Evolutionary conservation across 768 basidiomycete species (phyloP).

Genomic region (Tylopilus sp.): DNA sequence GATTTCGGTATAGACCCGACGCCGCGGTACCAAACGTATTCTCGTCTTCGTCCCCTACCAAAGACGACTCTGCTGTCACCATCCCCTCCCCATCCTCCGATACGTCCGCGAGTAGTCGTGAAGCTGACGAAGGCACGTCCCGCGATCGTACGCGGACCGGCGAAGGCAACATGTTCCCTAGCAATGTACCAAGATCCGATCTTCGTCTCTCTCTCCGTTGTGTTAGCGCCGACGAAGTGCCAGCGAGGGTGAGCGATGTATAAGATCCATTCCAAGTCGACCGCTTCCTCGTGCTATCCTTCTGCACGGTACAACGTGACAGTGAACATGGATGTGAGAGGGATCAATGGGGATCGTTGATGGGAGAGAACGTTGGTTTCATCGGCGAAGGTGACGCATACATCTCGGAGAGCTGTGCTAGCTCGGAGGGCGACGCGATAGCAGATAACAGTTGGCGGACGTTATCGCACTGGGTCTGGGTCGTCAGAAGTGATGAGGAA

Average conservation of each 20-base stretch:
- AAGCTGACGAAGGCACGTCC: constrained; percentile 42
- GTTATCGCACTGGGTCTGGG: constrained; percentile 78
- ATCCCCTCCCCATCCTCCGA: constrained; percentile 39
- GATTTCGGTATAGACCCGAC: constrained; percentile 55
- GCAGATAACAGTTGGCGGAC: constrained; percentile 77
- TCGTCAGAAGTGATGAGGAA: constrained; percentile 69
- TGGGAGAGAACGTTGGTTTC: constrained; percentile 23
- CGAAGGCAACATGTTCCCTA: constrained; percentile 31
- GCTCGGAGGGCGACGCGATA: constrained; percentile 64
- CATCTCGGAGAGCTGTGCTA: constrained; percentile 84
- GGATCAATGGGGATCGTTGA: constrained; percentile 36
- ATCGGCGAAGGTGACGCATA: constrained; percentile 76
- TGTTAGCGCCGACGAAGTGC: constrained; percentile 41
- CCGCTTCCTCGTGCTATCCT: constrained; percentile 45
- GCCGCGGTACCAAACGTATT: constrained; percentile 60
- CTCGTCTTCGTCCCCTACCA: constrained; percentile 22
- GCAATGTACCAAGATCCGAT: constrained; percentile 50
- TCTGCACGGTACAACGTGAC: constrained; percentile 13
- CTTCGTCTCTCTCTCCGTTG: constrained; percentile 51
- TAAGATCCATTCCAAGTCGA: constrained; percentile 78
- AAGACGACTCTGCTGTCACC: constrained; percentile 19
- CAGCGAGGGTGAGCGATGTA: constrained; percentile 44
- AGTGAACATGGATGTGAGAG: constrained; percentile 41
- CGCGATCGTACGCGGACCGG: constrained; percentile 28
- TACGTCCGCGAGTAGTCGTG: constrained; percentile 33